A percentile compares a stretch with the other conserved stretches of the same genome.
phyloP scores from a whole-genome alignment of 2,329 filamentous ascomycete species.

The Trichophyton schoenleinii region DNA sequence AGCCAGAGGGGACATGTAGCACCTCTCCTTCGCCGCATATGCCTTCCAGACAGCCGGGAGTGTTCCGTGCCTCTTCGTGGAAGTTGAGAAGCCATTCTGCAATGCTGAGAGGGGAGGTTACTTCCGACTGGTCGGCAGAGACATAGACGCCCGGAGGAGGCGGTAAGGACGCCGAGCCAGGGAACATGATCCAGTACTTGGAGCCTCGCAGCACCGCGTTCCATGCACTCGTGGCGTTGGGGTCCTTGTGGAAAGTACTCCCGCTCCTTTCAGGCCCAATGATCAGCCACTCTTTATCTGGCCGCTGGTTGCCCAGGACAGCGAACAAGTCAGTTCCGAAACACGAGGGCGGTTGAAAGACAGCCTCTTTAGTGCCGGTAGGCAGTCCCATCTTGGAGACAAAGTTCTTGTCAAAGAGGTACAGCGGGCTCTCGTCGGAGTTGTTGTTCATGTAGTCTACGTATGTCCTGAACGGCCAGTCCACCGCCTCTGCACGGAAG shows the following conservation, averaged over 20 bases:
- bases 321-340: conserved; percentile 81
- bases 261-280: conserved; percentile 76
- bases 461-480: conserved; percentile 79
- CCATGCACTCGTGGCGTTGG: conserved; percentile 65
- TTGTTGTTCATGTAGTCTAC: conserved; percentile 68
- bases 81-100: conserved; percentile 93
- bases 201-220: conserved; percentile 80
- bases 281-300: conserved; percentile 86
- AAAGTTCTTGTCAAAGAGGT: conserved; percentile 81
- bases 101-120: conserved; percentile 86
- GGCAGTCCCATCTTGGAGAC: conserved; percentile 67
- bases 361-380: conserved; percentile 30
- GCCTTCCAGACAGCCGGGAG: conserved; percentile 69
- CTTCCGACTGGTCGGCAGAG: conserved; percentile 77
- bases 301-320: conserved; percentile 62
- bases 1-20: conserved; percentile 81
- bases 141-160: conserved; percentile 82
- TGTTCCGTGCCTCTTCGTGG: conserved; percentile 65
- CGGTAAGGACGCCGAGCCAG: conserved; percentile 43
- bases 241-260: conserved; percentile 85
- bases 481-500: conserved; percentile 85
- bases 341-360: conserved; percentile 69
- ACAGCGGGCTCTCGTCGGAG: conserved; percentile 76
- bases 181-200: conserved; percentile 99
- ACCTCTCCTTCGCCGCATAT: conserved; percentile 77